These are phyloP conservation scores for Claviceps monticola DNA, from an alignment of 2,329 filamentous ascomycete species.

Conservation along the genomic window DNA sequence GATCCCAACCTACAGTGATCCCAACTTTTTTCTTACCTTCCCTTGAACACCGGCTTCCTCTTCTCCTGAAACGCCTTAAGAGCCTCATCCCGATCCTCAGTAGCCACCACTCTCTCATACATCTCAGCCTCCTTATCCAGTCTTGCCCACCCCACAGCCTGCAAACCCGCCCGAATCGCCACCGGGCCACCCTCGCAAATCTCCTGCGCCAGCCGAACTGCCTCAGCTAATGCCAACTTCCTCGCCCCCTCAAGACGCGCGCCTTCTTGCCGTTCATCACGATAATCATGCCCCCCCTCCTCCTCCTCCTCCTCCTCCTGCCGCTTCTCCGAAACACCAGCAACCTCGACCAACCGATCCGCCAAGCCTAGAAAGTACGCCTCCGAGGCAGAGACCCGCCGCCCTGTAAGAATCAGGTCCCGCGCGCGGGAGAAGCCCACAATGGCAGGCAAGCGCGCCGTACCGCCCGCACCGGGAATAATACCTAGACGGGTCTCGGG, in stretches of 20 bases:
- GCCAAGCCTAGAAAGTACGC: slow-evolving; percentile 86
- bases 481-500: slow-evolving; percentile 91
- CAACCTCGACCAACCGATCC: slow-evolving; percentile 75
- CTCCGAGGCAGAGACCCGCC: slow-evolving; percentile 70
- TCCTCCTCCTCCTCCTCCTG: slow-evolving; percentile 22
- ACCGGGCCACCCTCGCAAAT: slow-evolving; percentile 86
- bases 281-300: slow-evolving; percentile 8
- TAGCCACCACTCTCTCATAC: slow-evolving; percentile 71
- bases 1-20: not conserved
- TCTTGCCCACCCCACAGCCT: slow-evolving; percentile 58
- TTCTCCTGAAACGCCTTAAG: slow-evolving; percentile 65
- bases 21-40: slow-evolving; percentile 24
- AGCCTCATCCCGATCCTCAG: slow-evolving; percentile 79
- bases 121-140: slow-evolving; percentile 76
- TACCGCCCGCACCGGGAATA: slow-evolving; percentile 87
- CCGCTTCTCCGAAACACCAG: slow-evolving; percentile 37
- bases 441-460: slow-evolving; percentile 69
- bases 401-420: slow-evolving; percentile 79
- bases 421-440: slow-evolving; percentile 72
- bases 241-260: slow-evolving; percentile 42
- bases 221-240: slow-evolving; percentile 57
- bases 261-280: not conserved
- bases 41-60: slow-evolving; percentile 45
- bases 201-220: slow-evolving; percentile 63
- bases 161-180: slow-evolving; percentile 64